phyloP scores from a whole-genome alignment of 2,329 filamentous ascomycete genomes.

The Aspergillus pseudoglaucus region DNA sequence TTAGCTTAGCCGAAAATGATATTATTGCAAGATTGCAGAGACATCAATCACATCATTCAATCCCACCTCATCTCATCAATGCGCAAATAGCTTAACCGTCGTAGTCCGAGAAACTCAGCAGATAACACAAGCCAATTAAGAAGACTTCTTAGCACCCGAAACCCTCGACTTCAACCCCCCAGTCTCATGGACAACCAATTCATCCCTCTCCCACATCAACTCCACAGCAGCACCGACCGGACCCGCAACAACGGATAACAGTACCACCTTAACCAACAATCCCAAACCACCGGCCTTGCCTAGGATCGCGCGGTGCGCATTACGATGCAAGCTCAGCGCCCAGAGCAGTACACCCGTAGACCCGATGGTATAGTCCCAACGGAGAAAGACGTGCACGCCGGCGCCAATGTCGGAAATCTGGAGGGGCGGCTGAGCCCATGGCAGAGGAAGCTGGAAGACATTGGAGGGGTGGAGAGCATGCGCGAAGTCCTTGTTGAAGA shows the following conservation, averaged over 20 bases:
- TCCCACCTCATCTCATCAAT: too few relatives aligned
- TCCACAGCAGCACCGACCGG: constrained; percentile 41
- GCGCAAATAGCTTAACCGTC: too few relatives aligned
- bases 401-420: constrained; percentile 30
- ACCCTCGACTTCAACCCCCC: constrained; percentile 27
- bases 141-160: constrained; percentile 23
- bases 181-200: constrained; percentile 33
- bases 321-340: constrained; percentile 34
- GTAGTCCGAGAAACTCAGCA: too few relatives aligned
- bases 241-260: constrained; percentile 35
- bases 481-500: constrained; percentile 28
- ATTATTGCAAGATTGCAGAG: too few relatives aligned
- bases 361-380: constrained; percentile 45
- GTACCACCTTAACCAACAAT: constrained; percentile 28
- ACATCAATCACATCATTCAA: too few relatives aligned
- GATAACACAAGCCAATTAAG: neutral
- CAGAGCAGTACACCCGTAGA: constrained; percentile 40
- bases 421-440: constrained; percentile 23
- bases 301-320: constrained; percentile 22
- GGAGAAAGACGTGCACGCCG: constrained; percentile 41
- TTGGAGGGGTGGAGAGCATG: constrained; percentile 31
- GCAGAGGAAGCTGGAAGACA: constrained; percentile 33
- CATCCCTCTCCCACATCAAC: constrained; percentile 47
- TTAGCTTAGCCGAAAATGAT: too few relatives aligned
- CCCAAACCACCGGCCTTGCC: constrained; percentile 18